Base-by-base conservation (phyloP, 169 alveolate genomes). In the Cryptosporidium parvum region DNA sequence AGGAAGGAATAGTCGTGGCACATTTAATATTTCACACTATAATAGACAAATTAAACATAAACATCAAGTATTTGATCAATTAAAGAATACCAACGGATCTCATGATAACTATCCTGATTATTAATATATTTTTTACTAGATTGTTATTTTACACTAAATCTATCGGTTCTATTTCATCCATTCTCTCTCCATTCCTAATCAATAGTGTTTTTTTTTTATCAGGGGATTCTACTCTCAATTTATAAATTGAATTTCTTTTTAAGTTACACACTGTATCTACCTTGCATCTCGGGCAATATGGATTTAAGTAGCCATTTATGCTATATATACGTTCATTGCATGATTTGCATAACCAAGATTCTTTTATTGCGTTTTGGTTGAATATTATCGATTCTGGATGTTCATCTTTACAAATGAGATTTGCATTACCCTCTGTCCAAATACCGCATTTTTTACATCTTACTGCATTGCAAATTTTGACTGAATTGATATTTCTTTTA, bases 251-350 rank as follows among this genome's bases (percentile, higher is more conserved):
- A 14, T 21, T 80, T 16, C 52, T 80, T 29, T 26, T 80, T 26
- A 80, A 39, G 35, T 80, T 80, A 5, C 80, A 59, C 12, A 48
- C 42, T 2, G 75, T 80, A 21, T 80, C 68, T 18, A n/a, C 21
- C 45, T 80, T 80, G 26, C 89, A 80, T 9, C 6, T 37, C 14
- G 89, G 89, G 37, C 89, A 80, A 44, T 80, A 80, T 14, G 89
- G 62, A n/a, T 44, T 80, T n/a, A 35, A 23, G 37, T 80, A 80
- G 8, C 68, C 53, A 48, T 65, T 62, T 59, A 80, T 62, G 33
- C 80, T 59, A 44, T 80, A 65, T 23, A 80, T 29, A 5, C 48
- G 48, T 6, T 23, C 53, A 37, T 65, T 59, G 53, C 89, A 80
- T 29, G 89, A 44, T 21, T 65, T 80, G 29, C 89, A 80, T 59